These are phyloP conservation scores for Neurospora discreta DNA, from an alignment of 495 filamentous ascomycete genomes.

Conservation along the genomic window DNA sequence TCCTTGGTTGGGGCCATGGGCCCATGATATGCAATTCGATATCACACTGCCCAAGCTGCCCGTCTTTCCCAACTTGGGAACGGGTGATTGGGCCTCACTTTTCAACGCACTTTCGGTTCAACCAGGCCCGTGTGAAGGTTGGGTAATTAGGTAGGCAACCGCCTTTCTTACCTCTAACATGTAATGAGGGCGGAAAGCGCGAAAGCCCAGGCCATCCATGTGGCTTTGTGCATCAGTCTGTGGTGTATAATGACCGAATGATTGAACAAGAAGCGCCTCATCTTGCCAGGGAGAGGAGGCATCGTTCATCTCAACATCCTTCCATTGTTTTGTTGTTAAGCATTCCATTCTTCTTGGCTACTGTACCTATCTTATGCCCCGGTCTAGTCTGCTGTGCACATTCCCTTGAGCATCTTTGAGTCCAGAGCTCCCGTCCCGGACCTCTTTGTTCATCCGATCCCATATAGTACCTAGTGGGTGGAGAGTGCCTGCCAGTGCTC, in stretches of 20 bases:
- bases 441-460: background rate
- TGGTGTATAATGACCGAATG: background rate
- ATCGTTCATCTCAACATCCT: background rate
- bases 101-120: background rate
- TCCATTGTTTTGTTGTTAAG: background rate
- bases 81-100: background rate
- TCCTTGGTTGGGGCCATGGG: background rate
- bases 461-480: background rate
- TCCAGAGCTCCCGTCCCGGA: background rate
- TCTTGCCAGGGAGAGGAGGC: background rate
- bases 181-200: background rate
- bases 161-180: background rate
- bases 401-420: background rate
- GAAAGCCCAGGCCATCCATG: background rate
- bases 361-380: too few species aligned
- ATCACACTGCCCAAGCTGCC: background rate
- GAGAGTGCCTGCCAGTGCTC: background rate
- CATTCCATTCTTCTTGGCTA: background rate
- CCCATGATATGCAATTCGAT: background rate
- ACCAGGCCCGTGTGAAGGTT: background rate
- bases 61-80: background rate
- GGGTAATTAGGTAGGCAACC: background rate
- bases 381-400: background rate
- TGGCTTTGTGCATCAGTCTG: background rate
- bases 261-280: background rate